These are phyloP conservation scores for Hydrangea macrophylla DNA, from an alignment of 148 eudicot species.

Conservation along the genomic window DNA sequence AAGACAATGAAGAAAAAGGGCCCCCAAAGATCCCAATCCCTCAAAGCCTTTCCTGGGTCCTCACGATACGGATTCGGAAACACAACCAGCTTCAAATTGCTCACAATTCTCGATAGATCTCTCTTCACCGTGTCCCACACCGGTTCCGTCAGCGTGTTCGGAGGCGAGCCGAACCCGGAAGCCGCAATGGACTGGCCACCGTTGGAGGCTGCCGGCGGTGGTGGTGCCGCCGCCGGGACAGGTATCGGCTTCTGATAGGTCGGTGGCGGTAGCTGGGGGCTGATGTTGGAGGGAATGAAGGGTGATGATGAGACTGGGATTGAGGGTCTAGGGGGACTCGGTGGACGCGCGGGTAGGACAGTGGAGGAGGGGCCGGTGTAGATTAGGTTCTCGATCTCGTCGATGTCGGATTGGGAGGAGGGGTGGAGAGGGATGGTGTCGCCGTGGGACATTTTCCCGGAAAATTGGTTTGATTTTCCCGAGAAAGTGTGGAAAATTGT, in stretches of 20 bases:
- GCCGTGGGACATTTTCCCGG: constrained; percentile 25
- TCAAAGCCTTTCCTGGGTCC: constrained; percentile 89
- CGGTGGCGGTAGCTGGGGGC: constrained; percentile 33
- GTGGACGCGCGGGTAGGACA: constrained; percentile 63
- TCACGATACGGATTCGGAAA: constrained; percentile 89
- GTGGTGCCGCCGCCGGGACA: constrained; percentile 32
- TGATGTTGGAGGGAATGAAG: constrained; percentile 38
- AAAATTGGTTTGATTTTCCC: neutral
- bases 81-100: constrained; percentile 91
- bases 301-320: constrained; percentile 54
- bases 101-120: constrained; percentile 80
- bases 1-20: constrained; percentile 96
- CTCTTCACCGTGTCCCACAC: constrained; percentile 94
- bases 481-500: neutral
- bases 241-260: constrained; percentile 28
- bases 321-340: constrained; percentile 55
- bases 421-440: constrained; percentile 60
- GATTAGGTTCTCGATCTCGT: constrained; percentile 92
- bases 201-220: neutral
- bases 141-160: constrained; percentile 86
- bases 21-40: constrained; percentile 99
- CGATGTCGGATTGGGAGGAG: constrained; percentile 87
- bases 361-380: constrained; percentile 45
- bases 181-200: constrained; percentile 17
- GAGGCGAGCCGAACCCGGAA: constrained; percentile 59